Evolutionary conservation across 2,329 filamentous ascomycete genomes (phyloP), one percentile per base, ranked within the genome.

Genomic region (Colletotrichum camelliae): DNA sequence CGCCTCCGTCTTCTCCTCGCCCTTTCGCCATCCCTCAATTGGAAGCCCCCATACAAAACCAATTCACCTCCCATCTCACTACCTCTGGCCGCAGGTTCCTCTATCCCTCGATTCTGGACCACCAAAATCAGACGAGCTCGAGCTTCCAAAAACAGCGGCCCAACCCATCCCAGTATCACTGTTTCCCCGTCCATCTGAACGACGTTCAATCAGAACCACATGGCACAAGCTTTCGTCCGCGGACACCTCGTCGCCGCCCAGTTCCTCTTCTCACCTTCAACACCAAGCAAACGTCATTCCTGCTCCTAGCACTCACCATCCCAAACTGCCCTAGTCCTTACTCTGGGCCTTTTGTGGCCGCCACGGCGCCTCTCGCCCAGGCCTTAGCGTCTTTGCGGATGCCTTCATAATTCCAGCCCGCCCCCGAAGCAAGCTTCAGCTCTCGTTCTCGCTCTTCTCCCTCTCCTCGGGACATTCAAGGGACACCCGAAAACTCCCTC

Each of bases 351-450:
- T 69, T 76, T 33, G 65, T 74, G 60, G 71, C 70, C 31, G 70
- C 74, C 70, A 70, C 65, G 58, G 71, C 70, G 65, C 37, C 35
- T 43, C 31, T 61, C 66, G 60, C 65, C 58, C 66, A 66, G 18
- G 48, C 64, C 13, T 66, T 62, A 76, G 71, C 74, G 71, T 48
- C 29, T 24, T 55, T 66, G 71, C 55, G 66, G 71, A 76, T 76
- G 74, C 58, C 74, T 76, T 76, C 74, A 74, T 74, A 70, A 76
- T 18, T 74, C 60, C 60, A 67, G 37, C 65, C 52, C 48, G 10
- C 35, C 65, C 65, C 58, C 58, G 18, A 48, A n/a, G 33, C 60
- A 35, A 64, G 16, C 21, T 33, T 8, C 48, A 60, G 31, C 65
- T 62, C 39, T 15, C n/a, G 12, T 21, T 16, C 18, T 52, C 37